Base-by-base conservation (phyloP, 306 rosid species). In the Cajanus cajan region DNA sequence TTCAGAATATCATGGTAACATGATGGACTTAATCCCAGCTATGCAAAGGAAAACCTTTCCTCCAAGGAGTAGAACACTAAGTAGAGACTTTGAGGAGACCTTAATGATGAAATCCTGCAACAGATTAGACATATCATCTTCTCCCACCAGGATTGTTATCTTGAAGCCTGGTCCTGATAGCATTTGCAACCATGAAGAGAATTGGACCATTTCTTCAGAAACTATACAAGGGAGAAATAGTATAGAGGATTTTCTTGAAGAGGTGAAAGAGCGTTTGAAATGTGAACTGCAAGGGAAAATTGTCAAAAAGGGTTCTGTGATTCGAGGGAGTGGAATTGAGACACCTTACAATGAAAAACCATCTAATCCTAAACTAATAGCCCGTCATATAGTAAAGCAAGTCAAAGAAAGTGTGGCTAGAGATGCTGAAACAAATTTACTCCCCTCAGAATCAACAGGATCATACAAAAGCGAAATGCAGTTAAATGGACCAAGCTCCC, bases 141-240 rank as follows among this genome's bases (percentile, higher is more conserved):
- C 90, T 67, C 90, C 98, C 14, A 87, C 96, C 54, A 85, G 84
- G 85, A 96, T 96, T 76, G 99, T 96, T 36, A 88, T 96, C 72
- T 84, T 96, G 83, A 96, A 86, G 87, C 99, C 98, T 55, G 98
- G 98, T 76, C 93, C 90, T 77, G 96, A 91, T 63, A 88, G 87
- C 69, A 82, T 87, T 50, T 78, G 74, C 86, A 72, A 74, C 71
- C 91, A 84, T 71, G 92, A 83, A 83, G 97, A 89, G 71, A 73
- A 84, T 73, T 86, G 92, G 96, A 86, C 82, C 25, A 78, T 74
- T 74, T 85, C 96, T 41, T 83, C 97, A 4, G 78, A 83, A 74
- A 83, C 82, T 79, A 83, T 82, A 78, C 90, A 67, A 22, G 90
- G 91, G 22, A 89, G 92, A 79, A 90, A 84, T 68, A 91, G 92